Base-by-base conservation (phyloP, 768 basidiomycete genomes). In the Leucosporidium creatinivorum region DNA sequence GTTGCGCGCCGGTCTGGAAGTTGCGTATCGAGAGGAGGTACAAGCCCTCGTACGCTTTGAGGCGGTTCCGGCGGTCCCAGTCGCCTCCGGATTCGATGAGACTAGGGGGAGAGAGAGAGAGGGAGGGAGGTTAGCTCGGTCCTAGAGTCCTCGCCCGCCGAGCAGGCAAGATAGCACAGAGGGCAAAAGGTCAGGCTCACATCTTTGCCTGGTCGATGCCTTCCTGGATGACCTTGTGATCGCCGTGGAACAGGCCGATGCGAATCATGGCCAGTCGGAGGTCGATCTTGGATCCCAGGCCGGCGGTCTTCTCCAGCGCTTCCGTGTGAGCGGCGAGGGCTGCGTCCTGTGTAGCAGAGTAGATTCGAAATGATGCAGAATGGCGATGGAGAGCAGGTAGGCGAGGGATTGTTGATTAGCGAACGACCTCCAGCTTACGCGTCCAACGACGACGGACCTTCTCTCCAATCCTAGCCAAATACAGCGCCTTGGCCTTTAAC, bases 71-170 rank as follows among this genome's bases (percentile, higher is more conserved):
- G 62, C 94, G 83, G 78, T 99, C 94, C 94, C 94, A 99, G 80
- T 99, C 94, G 55, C 94, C 94, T 0, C 94, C 94, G 77, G 91
- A 85, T 74, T 97, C 93, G 62, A 96, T 89, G 52, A 96, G 82
- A 63, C 91, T 93, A 75, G 2, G 25, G 28, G 10, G 19, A 25
- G 44, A 30, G 33, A 10, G 49, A 25, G 56, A 44, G 48, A 25
- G 12, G 21, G 18, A 18, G n/a, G 21, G n/a, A n/a, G n/a, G 56
- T 39, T 13, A 44, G 57, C 23, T 18, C 19, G 36, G 36, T n/a
- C n/a, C 23, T 48, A 6, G 26, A 17, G 15, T 21, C n/a, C 21
- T 44, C 39, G n/a, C 39, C 15, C 39, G 39, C 39, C 39, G 39
- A 44, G 39, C 8, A 10, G 25, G 17, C 23, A 54, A 23, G 49